Conservation (phyloP, 352 stramenopile genomes). For the Phytophthora meadii region DNA sequence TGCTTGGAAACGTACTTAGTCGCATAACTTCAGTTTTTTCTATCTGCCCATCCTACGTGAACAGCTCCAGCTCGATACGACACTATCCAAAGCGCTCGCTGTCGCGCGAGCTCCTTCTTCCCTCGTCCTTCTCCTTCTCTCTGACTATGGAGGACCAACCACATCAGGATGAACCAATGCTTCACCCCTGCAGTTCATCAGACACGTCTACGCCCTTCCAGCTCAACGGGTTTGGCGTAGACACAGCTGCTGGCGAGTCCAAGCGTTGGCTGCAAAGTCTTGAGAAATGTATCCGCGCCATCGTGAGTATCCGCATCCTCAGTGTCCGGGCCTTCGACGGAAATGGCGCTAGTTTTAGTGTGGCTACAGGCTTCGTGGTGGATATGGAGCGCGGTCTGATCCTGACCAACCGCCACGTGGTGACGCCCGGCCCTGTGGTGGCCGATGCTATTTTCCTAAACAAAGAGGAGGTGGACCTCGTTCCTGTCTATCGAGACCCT, state of each 20-base stretch:
- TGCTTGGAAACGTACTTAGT: constrained; percentile 25
- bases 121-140: background rate
- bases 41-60: background rate
- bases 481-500: constrained; percentile 91
- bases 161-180: constrained; percentile 31
- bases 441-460: constrained; percentile 94
- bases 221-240: constrained; percentile 48
- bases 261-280: constrained; percentile 78
- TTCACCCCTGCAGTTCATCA: constrained; percentile 6
- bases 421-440: constrained; percentile 87
- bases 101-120: too few relatives aligned
- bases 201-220: constrained; percentile 28
- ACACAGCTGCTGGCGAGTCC: constrained; percentile 53
- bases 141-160: constrained; percentile 27
- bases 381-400: constrained; percentile 89
- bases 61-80: too few relatives aligned
- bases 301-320: constrained; percentile 89
- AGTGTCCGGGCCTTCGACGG: constrained; percentile 90
- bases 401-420: constrained; percentile 93
- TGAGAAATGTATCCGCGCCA: constrained; percentile 76
- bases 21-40: constrained; percentile 23
- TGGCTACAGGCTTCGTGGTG: constrained; percentile 93
- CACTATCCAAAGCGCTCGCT: too few relatives aligned
- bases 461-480: constrained; percentile 93
- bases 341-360: constrained; percentile 85